Base-by-base conservation (phyloP, 371 early-diverging fungal genomes). In the Actinomucor elegans region DNA sequence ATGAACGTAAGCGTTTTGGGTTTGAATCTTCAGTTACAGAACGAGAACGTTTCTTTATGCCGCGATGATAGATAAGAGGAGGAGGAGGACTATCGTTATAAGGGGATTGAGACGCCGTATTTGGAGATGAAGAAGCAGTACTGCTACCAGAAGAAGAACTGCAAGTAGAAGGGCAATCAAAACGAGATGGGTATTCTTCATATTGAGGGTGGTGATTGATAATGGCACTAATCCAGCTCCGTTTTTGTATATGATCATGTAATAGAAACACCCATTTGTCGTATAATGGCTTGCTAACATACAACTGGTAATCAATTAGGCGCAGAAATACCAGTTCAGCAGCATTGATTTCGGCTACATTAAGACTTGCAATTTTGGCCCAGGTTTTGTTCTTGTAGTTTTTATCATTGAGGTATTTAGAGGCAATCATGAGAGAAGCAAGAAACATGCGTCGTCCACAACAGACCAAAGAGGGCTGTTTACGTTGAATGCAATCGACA, bases 371-470 rank as follows among this genome's bases (percentile, higher is more conserved):
- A 32, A 90, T 81, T 66, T 82, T 80, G 55, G 84, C 75, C 90
- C 90, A 89, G 7, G 86, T 84, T 42, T 73, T 75, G 75, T 86
- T 89, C 27, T 83, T 73, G 49, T 86, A 88, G 44, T 87, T 81
- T 57, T 82, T 80, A 57, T 89, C 89, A 43, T 79, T 77, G 33
- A 87, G 70, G 40, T 87, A 89, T 57, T 89, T 89, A 35, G 86
- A 83, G 5, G 89, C 84, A 32, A 79, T 70, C 62, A 88, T 84
- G 11, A 88, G 57, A 0, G 89, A 79, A 10, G 87, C 86, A 31
- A 88, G 57, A 62, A 85, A 89, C 71, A 88, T 88, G 46, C 89
- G 75, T 37, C 88, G 71, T 0, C 87, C 84, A 46, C 89, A 87
- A 83, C 69, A 27, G 69, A 63, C 20, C 74, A 40, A n/a, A n/a